These are phyloP conservation scores for Parasitella parasitica DNA, from an alignment of 371 early-diverging fungal genomes.

Conservation along the genomic window DNA sequence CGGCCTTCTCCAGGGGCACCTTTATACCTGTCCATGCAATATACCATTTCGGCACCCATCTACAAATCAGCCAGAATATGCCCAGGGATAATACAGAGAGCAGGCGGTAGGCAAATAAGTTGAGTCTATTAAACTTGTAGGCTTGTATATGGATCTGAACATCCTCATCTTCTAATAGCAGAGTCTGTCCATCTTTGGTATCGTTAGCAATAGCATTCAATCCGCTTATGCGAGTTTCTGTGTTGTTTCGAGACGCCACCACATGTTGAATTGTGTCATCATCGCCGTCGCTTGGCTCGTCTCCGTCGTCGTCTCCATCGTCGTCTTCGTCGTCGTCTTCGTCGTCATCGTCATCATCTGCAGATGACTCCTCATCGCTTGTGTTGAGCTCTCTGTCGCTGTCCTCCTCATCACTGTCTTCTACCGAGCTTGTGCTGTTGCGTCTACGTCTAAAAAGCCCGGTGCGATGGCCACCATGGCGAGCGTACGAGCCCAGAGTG, in stretches of 20 bases:
- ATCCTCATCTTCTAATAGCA: constrained; percentile 44
- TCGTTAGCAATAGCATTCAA: constrained; percentile 14
- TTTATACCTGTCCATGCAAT: constrained; percentile 61
- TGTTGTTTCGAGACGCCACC: not conserved
- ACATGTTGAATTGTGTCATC: constrained; percentile 8
- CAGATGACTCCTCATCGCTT: constrained; percentile 27
- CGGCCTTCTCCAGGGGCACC: constrained; percentile 66
- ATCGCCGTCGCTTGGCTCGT: constrained; percentile 14
- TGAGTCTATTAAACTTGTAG: constrained; percentile 48
- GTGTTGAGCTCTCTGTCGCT: constrained; percentile 28
- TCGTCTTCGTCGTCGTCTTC: not conserved
- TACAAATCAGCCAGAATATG: constrained; percentile 69
- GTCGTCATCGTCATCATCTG: too few species aligned
- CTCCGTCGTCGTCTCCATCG: not conserved
- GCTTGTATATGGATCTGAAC: constrained; percentile 64
- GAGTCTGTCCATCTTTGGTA: constrained; percentile 19
- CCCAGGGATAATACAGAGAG: constrained; percentile 72
- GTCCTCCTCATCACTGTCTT: constrained; percentile 6
- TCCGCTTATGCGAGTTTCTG: constrained; percentile 14
- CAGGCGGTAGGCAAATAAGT: constrained; percentile 58
- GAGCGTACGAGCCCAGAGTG: constrained; percentile 3
- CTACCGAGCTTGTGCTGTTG: constrained; percentile 20
- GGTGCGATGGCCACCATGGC: not conserved
- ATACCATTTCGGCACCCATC: constrained; percentile 85
- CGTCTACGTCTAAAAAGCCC: constrained; percentile 26